These are phyloP conservation scores for Aethionema arabicum DNA, from an alignment of 345 rosid species.

Conservation along the genomic window DNA sequence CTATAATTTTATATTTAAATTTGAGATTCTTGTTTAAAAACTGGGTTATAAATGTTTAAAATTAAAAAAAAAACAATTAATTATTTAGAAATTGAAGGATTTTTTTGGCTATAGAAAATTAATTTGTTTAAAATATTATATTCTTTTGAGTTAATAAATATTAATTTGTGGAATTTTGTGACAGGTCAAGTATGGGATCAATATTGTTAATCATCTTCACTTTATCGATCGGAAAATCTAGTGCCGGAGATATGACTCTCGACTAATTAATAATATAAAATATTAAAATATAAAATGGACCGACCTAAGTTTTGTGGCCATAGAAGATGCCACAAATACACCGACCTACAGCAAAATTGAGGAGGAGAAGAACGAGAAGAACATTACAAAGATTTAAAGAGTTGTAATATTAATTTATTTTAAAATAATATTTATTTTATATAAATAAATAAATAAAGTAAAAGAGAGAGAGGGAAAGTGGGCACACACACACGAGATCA, in stretches of 20 bases:
- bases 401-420: conserved; percentile 22
- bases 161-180: conserved; percentile 2
- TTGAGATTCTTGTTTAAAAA: too few species aligned
- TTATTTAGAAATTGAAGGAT: too few species aligned
- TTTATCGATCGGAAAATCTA: conserved; percentile 52
- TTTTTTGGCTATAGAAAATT: too few species aligned
- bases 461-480: conserved; percentile 32
- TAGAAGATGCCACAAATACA: conserved; percentile 19
- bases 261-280: conserved; percentile 36
- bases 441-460: background rate
- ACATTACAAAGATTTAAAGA: conserved; percentile 20
- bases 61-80: too few species aligned
- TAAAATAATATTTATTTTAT: background rate
- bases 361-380: conserved; percentile 31
- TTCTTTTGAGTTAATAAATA: too few species aligned
- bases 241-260: conserved; percentile 37
- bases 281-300: conserved; percentile 24
- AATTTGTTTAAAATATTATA: too few species aligned
- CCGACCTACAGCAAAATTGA: conserved; percentile 13
- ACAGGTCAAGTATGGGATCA: conserved; percentile 96
- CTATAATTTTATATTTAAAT: too few species aligned
- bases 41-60: too few species aligned
- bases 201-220: conserved; percentile 90
- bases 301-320: conserved; percentile 20
- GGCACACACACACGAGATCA: conserved; percentile 38